Evolutionary conservation across 768 basidiomycete genomes (phyloP).

Genomic region (Daedaleopsis nitida): DNA sequence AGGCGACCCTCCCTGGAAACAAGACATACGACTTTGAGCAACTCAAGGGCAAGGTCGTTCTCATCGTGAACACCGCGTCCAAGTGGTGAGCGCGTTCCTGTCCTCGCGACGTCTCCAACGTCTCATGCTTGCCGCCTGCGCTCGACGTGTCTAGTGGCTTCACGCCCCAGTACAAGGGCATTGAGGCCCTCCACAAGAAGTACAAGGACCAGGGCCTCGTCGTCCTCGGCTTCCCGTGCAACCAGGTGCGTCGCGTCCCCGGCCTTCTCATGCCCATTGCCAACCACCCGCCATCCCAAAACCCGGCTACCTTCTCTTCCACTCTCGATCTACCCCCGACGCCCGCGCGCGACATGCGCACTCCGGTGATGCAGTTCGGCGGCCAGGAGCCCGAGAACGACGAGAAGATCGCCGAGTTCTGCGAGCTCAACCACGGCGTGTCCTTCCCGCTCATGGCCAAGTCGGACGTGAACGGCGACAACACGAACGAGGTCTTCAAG

Average conservation of each 20-base stretch:
- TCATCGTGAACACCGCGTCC: slow-evolving; percentile 80
- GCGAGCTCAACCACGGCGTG: slow-evolving; percentile 83
- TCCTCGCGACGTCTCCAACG: not conserved
- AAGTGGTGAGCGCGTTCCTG: slow-evolving; percentile 55
- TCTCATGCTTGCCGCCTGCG: not conserved
- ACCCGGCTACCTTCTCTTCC: not conserved
- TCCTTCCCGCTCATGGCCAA: slow-evolving; percentile 92
- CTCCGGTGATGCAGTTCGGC: slow-evolving; percentile 59
- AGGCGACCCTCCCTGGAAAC: slow-evolving; percentile 60
- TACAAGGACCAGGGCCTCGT: slow-evolving; percentile 76
- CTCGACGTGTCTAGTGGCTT: slow-evolving; percentile 58
- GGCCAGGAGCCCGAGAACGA: slow-evolving; percentile 86
- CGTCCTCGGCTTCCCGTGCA: slow-evolving; percentile 90
- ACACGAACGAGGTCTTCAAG: slow-evolving; percentile 80
- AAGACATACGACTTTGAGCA: slow-evolving; percentile 63
- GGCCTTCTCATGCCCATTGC: no score
- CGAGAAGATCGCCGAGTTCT: slow-evolving; percentile 71
- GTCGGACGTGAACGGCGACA: slow-evolving; percentile 89
- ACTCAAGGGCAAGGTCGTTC: slow-evolving; percentile 74
- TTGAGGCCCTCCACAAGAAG: slow-evolving; percentile 80
- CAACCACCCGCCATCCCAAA: no score
- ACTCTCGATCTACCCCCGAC: no score
- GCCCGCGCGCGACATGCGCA: not conserved
- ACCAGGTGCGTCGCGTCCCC: slow-evolving; percentile 57
- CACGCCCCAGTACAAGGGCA: slow-evolving; percentile 79